These are phyloP conservation scores for Pyrenophora teres DNA, from an alignment of 2,329 filamentous ascomycete genomes.

Conservation along the genomic window DNA sequence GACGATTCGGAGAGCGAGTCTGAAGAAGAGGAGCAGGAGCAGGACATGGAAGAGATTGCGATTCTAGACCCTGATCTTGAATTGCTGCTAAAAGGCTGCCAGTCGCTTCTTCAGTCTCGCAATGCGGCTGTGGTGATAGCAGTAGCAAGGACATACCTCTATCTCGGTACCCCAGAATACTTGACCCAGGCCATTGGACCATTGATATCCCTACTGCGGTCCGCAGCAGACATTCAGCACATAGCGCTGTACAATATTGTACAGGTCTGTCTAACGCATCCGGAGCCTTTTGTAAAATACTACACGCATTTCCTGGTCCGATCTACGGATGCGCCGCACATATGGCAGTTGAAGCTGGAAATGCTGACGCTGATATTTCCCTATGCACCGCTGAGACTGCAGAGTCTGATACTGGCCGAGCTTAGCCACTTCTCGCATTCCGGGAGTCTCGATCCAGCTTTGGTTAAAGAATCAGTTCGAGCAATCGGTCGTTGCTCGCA, in stretches of 20 bases:
- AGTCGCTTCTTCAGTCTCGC: constrained; percentile 84
- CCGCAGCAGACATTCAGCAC: constrained; percentile 84
- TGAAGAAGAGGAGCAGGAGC: constrained; percentile 51
- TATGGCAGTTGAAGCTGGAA: constrained; percentile 93
- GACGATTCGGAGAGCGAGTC: constrained; percentile 59
- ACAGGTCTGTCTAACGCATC: constrained; percentile 78
- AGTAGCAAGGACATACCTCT: constrained; percentile 81
- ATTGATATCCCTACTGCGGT: constrained; percentile 80
- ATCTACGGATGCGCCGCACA: constrained; percentile 74
- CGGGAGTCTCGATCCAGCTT: constrained; percentile 70
- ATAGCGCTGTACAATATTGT: constrained; percentile 94
- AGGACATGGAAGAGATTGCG: constrained; percentile 60
- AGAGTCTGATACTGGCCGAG: constrained; percentile 87
- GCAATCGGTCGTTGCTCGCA: constrained; percentile 95
- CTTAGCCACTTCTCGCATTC: constrained; percentile 97
- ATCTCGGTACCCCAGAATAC: constrained; percentile 79
- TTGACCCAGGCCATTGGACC: constrained; percentile 78
- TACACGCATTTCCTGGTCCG: constrained; percentile 87
- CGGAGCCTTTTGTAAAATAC: constrained; percentile 83
- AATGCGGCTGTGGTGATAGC: constrained; percentile 92
- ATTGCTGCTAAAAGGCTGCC: constrained; percentile 77
- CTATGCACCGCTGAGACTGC: constrained; percentile 72
- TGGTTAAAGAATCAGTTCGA: constrained; percentile 87
- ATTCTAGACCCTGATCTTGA: constrained; percentile 81
- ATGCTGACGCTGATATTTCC: constrained; percentile 90